A percentile compares a stretch with the other conserved stretches of the same genome.
phyloP scores from a whole-genome alignment of 306 rosid genomes.

The Corylus americana region DNA sequence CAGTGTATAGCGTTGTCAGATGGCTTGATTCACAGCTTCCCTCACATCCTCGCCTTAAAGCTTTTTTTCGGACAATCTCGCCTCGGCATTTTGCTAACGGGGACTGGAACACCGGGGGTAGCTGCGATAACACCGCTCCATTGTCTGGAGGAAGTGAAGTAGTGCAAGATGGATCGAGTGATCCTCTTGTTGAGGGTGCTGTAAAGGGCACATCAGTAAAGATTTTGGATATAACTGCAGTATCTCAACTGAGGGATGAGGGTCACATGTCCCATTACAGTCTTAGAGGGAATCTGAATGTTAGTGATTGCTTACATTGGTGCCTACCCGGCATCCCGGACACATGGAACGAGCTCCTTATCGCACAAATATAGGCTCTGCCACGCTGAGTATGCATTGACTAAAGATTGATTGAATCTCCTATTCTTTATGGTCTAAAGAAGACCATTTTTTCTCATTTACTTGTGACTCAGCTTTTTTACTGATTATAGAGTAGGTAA shows the following conservation, averaged over 20 bases:
- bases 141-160: slow-evolving; percentile 67
- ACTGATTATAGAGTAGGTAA: slow-evolving; percentile 22
- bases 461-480: slow-evolving; percentile 20
- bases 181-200: slow-evolving; percentile 58
- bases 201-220: slow-evolving; percentile 78
- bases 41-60: slow-evolving; percentile 63
- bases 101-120: slow-evolving; percentile 94
- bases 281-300: slow-evolving; percentile 47
- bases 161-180: slow-evolving; percentile 61
- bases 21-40: slow-evolving; percentile 83
- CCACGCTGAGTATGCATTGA: not conserved
- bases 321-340: slow-evolving; percentile 92
- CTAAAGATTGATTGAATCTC: slow-evolving; percentile 11
- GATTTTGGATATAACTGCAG: slow-evolving; percentile 76
- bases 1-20: slow-evolving; percentile 58
- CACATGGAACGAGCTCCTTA: slow-evolving; percentile 89
- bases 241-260: slow-evolving; percentile 88
- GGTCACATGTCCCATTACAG: slow-evolving; percentile 83
- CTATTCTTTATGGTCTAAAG: slow-evolving; percentile 39
- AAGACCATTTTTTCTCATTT: slow-evolving; percentile 29
- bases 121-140: slow-evolving; percentile 72
- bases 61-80: slow-evolving; percentile 83
- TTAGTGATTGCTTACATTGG: slow-evolving; percentile 94
- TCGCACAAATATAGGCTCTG: slow-evolving; percentile 63
- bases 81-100: slow-evolving; percentile 85